Evolutionary conservation across 345 rosid species (phyloP).

Genomic region (Populus nigra): DNA sequence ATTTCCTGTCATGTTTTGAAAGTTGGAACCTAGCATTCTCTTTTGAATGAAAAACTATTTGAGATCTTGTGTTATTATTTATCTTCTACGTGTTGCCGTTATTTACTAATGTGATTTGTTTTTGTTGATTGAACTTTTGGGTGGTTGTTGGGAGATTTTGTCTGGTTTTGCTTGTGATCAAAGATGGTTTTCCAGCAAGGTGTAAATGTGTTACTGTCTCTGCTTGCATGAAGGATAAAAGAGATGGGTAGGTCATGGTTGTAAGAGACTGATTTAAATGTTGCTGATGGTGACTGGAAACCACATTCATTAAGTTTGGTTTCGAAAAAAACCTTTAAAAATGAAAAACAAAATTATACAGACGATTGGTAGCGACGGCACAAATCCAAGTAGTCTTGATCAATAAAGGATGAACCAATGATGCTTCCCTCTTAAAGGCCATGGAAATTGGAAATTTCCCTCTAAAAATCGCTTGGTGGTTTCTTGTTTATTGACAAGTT

Average conservation of each 20-base stretch:
- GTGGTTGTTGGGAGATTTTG: not conserved
- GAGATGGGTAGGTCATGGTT: not conserved
- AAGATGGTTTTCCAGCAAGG: constrained; percentile 1
- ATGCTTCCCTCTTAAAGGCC: not conserved
- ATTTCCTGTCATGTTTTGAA: not conserved
- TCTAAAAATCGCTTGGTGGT: not conserved
- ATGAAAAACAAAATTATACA: not conserved
- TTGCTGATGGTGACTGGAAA: not conserved
- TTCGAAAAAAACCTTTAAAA: not conserved
- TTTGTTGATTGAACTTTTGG: not conserved
- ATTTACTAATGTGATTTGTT: not conserved
- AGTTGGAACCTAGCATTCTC: not conserved
- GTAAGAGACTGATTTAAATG: not conserved
- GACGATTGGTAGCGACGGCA: not conserved
- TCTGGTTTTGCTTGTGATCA: not conserved
- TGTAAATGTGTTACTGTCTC: not conserved
- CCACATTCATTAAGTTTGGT: not conserved
- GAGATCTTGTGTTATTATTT: not conserved
- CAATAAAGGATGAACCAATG: not conserved
- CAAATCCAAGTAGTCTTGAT: not conserved
- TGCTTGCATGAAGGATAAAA: not conserved
- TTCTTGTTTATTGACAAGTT: not conserved
- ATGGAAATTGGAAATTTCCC: not conserved
- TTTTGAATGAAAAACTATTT: not conserved
- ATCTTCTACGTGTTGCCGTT: not conserved